phyloP scores from a whole-genome alignment of 176 grass and related monocot genomes.

The Zea mays region Zm-B73-REFERENCE-NAM-5.0 NC_050097.1:16616001-16616500 shows the following conservation, averaged over 20 bases:
- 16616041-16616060: not conserved
- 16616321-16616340: conserved; percentile 77
- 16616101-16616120: not conserved
- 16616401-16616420: not conserved
- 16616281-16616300: conserved; percentile 94
- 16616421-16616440: not conserved
- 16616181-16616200: conserved; percentile 59
- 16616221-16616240: conserved; percentile 97
- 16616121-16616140: conserved; percentile 23
- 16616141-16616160: conserved; percentile 62
- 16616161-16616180: conserved; percentile 34
- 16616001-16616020: no score
- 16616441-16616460: not conserved
- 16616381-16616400: conserved; percentile 14
- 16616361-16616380: conserved; percentile 66
- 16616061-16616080: conserved; percentile 6
- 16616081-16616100: conserved; percentile 9
- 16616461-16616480: conserved; percentile 62
- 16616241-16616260: conserved; percentile 88
- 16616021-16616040: no score
- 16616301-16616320: conserved; percentile 93
- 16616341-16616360: conserved; percentile 88
- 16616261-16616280: conserved; percentile 79
- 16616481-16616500: conserved; percentile 89
- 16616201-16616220: conserved; percentile 88